A percentile compares a stretch with the other conserved stretches of the same genome.
phyloP scores from a whole-genome alignment of 257 asterid genomes.

The Plantago major region DNA sequence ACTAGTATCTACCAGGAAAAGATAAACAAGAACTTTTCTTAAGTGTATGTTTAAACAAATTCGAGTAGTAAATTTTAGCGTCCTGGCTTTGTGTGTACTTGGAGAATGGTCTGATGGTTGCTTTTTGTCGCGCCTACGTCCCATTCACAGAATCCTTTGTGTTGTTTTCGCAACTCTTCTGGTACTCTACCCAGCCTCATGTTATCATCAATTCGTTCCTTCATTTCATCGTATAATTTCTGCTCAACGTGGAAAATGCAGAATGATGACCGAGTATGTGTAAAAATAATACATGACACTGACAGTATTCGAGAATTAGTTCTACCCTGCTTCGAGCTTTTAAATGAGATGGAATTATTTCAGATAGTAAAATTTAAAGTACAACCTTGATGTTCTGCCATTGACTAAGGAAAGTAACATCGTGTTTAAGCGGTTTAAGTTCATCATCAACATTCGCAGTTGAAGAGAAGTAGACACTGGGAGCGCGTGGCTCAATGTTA shows the following conservation, averaged over 20 bases:
- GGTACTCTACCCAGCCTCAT: constrained; percentile 4
- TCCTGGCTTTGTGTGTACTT: constrained; percentile 29
- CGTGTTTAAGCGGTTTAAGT: background rate
- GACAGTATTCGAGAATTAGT: too few species aligned
- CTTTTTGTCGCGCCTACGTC: constrained; percentile 31
- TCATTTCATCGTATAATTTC: constrained; percentile 69
- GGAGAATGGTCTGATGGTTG: constrained; percentile 74
- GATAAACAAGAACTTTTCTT: too few species aligned
- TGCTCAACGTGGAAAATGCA: constrained; percentile 17
- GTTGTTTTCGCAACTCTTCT: constrained; percentile 33
- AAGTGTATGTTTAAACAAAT: too few species aligned
- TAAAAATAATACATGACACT: too few species aligned
- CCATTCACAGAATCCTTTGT: constrained; percentile 70
- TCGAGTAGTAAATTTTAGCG: too few species aligned
- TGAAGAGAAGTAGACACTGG: constrained; percentile 27
- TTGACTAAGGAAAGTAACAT: constrained; percentile 15
- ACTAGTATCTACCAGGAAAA: constrained; percentile 14
- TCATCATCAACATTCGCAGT: background rate
- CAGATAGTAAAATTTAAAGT: too few species aligned
- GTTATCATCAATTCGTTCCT: constrained; percentile 36
- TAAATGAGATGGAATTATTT: too few species aligned
- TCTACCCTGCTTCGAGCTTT: too few species aligned
- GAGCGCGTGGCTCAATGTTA: constrained; percentile 36
- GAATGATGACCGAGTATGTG: too few species aligned
- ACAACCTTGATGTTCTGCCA: constrained; percentile 13